A percentile compares a stretch with the other conserved stretches of the same genome.
Evolutionary conservation across 768 basidiomycete genomes (phyloP).

Genomic region (Serendipita indica): DNA sequence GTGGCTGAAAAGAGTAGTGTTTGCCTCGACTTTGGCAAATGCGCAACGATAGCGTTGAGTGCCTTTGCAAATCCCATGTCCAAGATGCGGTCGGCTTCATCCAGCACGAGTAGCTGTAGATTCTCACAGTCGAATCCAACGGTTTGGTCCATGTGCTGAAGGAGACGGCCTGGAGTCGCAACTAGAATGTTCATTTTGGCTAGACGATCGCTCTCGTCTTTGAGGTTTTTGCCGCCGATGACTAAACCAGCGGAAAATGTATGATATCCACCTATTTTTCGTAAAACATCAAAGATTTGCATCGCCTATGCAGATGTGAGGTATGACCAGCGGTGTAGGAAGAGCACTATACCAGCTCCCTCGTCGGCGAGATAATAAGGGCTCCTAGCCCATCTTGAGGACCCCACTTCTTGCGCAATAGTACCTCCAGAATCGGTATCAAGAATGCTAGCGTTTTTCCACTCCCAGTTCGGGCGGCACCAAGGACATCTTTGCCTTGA

Average conservation of each 20-base stretch:
- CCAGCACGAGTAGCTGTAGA: conserved; percentile 84
- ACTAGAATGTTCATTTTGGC: conserved; percentile 97
- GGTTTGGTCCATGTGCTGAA: conserved; percentile 98
- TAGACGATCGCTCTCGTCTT: conserved; percentile 80
- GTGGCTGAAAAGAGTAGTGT: conserved; percentile 95
- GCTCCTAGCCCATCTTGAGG: conserved; percentile 69
- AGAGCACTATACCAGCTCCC: conserved; percentile 52
- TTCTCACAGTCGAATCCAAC: conserved; percentile 85
- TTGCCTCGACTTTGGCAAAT: conserved; percentile 83
- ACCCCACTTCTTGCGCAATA: conserved; percentile 55
- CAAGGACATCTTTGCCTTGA: conserved; percentile 50
- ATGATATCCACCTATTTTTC: conserved; percentile 85
- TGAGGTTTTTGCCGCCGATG: conserved; percentile 91
- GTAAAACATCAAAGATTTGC: conserved; percentile 92
- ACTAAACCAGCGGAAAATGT: conserved; percentile 87
- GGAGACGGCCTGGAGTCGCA: conserved; percentile 83
- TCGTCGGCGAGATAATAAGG: conserved; percentile 82
- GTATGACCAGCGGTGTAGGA: background rate
- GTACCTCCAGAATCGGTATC: conserved; percentile 47
- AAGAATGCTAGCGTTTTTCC: conserved; percentile 66
- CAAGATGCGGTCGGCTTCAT: conserved; percentile 91
- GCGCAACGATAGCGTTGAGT: conserved; percentile 76
- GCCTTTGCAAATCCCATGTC: conserved; percentile 93
- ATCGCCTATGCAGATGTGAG: conserved; percentile 50
- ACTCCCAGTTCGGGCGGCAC: conserved; percentile 55